phyloP scores from a whole-genome alignment of 1,139 yeast species.

The Pichia sp. region DNA sequence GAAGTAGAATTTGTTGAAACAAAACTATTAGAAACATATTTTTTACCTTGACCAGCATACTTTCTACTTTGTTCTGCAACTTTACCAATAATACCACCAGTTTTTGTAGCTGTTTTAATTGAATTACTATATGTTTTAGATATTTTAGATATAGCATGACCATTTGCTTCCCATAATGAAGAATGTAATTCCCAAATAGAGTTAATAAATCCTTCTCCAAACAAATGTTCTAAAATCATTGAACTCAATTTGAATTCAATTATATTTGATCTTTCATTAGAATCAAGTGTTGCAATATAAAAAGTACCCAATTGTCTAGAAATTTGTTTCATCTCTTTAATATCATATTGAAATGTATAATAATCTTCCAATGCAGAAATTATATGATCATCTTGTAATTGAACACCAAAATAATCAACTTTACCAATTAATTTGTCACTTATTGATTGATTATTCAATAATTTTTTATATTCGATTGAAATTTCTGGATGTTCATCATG shows the following conservation, averaged over 20 bases:
- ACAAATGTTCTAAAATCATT: conserved; percentile 53
- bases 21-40: conserved; percentile 37
- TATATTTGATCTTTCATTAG: conserved; percentile 55
- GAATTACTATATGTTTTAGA: conserved; percentile 33
- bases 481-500: conserved; percentile 10
- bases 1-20: conserved; percentile 7
- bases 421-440: conserved; percentile 9
- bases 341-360: conserved; percentile 61
- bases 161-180: conserved; percentile 56
- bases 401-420: conserved; percentile 9
- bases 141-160: conserved; percentile 39
- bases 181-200: conserved; percentile 48
- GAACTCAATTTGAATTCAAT: conserved; percentile 53
- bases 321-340: conserved; percentile 37
- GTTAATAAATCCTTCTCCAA: conserved; percentile 31
- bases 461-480: conserved; percentile 21
- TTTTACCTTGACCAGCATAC: conserved; percentile 35
- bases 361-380: conserved; percentile 38
- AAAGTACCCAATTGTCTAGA: conserved; percentile 68
- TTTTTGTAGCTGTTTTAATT: conserved; percentile 32
- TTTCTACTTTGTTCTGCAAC: conserved; percentile 35
- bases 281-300: conserved; percentile 57
- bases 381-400: conserved; percentile 11
- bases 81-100: conserved; percentile 34
- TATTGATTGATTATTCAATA: conserved; percentile 28